A percentile compares a stretch with the other conserved stretches of the same genome.
Evolutionary conservation across 768 basidiomycete genomes (phyloP).

Genomic region (Scleroderma bovista): DNA sequence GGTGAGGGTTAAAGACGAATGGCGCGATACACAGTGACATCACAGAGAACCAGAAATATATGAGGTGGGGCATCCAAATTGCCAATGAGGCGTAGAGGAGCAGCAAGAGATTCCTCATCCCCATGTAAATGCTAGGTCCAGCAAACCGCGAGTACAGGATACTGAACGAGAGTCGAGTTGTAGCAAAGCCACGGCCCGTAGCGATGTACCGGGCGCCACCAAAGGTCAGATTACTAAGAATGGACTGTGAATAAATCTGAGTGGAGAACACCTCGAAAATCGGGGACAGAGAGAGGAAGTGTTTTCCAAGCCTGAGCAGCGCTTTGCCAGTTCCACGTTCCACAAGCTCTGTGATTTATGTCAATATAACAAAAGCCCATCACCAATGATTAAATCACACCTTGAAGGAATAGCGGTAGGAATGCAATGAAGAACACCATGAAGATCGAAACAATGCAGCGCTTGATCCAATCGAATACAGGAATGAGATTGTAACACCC

Average conservation of each 20-base stretch:
- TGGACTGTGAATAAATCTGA: conserved; percentile 96
- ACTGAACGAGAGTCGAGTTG: conserved; percentile 91
- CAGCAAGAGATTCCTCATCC: conserved; percentile 88
- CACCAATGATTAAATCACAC: conserved; percentile 36
- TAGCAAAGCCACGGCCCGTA: conserved; percentile 98
- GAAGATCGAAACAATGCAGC: conserved; percentile 96
- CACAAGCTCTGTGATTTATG: conserved; percentile 63
- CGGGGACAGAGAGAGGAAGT: conserved; percentile 95
- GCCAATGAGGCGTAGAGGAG: conserved; percentile 88
- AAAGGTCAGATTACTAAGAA: conserved; percentile 93
- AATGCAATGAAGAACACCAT: conserved; percentile 98
- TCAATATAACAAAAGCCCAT: conserved; percentile 2
- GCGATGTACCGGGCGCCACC: conserved; percentile 99
- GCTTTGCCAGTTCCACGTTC: conserved; percentile 96
- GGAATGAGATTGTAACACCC: conserved; percentile 92
- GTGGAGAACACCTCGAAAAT: conserved; percentile 99
- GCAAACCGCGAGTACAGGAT: conserved; percentile 98
- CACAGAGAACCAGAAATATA: conserved; percentile 99
- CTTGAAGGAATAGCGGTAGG: conserved; percentile 93
- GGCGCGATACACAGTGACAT: conserved; percentile 93
- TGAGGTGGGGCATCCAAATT: conserved; percentile 90
- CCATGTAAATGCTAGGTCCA: conserved; percentile 99
- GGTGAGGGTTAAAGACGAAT: conserved; percentile 99
- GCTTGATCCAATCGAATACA: conserved; percentile 97
- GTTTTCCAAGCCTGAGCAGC: conserved; percentile 88